Conservation (phyloP, 305 asterid species). For the Withania somnifera region DNA sequence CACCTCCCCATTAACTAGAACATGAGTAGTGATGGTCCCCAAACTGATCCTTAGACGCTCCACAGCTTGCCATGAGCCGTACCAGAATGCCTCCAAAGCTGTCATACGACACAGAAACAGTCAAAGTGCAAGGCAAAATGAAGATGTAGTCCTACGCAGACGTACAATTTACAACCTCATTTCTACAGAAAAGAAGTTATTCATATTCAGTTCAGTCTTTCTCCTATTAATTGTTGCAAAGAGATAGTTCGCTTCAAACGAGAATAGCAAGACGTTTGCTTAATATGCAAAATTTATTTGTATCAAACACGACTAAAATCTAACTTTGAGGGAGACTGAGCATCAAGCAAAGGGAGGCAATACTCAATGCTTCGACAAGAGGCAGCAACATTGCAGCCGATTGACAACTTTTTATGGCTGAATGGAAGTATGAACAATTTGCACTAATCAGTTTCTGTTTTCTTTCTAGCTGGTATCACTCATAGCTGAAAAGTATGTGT, state of each 20-base stretch:
- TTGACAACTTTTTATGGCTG: not conserved
- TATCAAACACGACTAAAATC: not conserved
- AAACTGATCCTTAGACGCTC: conserved; percentile 42
- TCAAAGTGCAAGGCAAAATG: not conserved
- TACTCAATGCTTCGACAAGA: not conserved
- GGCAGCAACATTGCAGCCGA: not conserved
- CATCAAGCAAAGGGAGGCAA: not conserved
- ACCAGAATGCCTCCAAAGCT: conserved; percentile 83
- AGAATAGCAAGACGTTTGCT: not conserved
- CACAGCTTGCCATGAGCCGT: conserved; percentile 65
- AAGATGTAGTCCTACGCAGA: not conserved
- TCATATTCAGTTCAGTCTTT: not conserved
- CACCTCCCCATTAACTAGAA: conserved; percentile 33
- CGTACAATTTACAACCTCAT: not conserved
- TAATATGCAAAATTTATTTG: not conserved
- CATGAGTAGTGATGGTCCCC: conserved; percentile 34
- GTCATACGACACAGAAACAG: conserved; percentile 12
- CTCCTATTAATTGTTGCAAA: not conserved
- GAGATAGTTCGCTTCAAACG: not conserved
- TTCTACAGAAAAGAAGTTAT: not conserved
- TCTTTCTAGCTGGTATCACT: not conserved
- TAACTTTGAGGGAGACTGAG: not conserved
- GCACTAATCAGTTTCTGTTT: not conserved
- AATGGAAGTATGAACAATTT: not conserved
- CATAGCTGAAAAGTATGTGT: not conserved